Evolutionary conservation across 148 eudicot genomes (phyloP).

Genomic region (Amaranthus palmeri): DNA sequence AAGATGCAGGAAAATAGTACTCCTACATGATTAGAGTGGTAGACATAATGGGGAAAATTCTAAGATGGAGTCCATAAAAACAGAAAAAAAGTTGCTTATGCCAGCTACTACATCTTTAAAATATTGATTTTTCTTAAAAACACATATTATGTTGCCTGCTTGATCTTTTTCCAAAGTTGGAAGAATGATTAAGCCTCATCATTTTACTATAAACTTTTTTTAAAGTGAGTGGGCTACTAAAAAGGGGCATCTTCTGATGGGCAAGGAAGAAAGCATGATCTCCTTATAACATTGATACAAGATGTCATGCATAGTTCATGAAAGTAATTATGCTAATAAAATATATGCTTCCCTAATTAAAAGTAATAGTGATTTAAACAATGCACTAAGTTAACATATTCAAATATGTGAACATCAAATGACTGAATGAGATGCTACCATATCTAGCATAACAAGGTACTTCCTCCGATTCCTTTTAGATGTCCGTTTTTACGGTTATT

Average conservation of each 20-base stretch:
- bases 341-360: background rate
- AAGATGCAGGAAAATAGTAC: background rate
- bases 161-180: constrained; percentile 17
- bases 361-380: no score
- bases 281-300: constrained; percentile 1
- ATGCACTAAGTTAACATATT: no score
- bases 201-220: constrained; percentile 19
- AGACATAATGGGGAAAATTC: background rate
- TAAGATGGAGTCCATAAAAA: constrained; percentile 15
- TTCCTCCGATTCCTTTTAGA: no score
- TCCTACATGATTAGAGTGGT: background rate
- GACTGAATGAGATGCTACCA: no score
- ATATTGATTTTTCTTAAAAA: constrained; percentile 10
- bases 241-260: constrained; percentile 3
- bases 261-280: background rate
- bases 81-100: constrained; percentile 8
- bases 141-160: constrained; percentile 11
- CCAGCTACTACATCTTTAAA: constrained; percentile 14
- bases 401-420: no score
- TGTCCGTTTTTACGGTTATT: no score
- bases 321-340: background rate
- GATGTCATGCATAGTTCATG: background rate
- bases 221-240: constrained; percentile 18
- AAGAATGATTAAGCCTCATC: constrained; percentile 20
- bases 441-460: no score